These are phyloP conservation scores for Platismatia glauca DNA, from an alignment of 495 filamentous ascomycete genomes.

Conservation along the genomic window DNA sequence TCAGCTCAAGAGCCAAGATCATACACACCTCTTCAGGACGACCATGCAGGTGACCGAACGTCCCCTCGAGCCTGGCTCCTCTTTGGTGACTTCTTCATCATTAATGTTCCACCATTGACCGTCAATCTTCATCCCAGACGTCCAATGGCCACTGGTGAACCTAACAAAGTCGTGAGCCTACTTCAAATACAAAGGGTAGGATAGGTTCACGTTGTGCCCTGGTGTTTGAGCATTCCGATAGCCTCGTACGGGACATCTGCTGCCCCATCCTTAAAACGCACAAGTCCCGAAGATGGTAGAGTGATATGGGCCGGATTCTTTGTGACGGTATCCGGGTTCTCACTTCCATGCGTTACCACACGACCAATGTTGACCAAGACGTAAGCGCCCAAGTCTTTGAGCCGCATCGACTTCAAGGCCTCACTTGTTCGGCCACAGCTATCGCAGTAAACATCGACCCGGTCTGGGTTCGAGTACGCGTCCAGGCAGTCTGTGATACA, in stretches of 20 bases:
- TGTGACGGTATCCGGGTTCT: no score
- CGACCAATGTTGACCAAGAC: neutral
- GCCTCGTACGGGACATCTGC: neutral
- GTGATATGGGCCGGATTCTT: neutral
- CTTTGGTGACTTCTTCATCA: neutral
- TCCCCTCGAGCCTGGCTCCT: no score
- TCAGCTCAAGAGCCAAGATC: neutral
- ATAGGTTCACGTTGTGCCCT: no score
- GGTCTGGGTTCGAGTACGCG: neutral
- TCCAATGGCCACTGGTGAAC: neutral
- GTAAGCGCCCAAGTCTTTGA: neutral
- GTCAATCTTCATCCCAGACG: neutral
- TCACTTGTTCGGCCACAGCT: neutral
- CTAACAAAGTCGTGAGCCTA: no score
- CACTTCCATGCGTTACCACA: neutral
- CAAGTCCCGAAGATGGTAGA: neutral
- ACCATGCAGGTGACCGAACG: neutral
- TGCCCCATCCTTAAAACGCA: neutral
- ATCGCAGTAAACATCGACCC: neutral
- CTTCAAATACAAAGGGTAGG: no score
- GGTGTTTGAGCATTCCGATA: neutral
- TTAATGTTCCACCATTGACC: neutral
- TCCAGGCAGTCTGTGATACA: slow-evolving; percentile 1
- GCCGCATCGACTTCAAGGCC: neutral
- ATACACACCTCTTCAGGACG: neutral